Conservation (phyloP, 202 grass and related monocot species). For the Carex arenaria region DNA sequence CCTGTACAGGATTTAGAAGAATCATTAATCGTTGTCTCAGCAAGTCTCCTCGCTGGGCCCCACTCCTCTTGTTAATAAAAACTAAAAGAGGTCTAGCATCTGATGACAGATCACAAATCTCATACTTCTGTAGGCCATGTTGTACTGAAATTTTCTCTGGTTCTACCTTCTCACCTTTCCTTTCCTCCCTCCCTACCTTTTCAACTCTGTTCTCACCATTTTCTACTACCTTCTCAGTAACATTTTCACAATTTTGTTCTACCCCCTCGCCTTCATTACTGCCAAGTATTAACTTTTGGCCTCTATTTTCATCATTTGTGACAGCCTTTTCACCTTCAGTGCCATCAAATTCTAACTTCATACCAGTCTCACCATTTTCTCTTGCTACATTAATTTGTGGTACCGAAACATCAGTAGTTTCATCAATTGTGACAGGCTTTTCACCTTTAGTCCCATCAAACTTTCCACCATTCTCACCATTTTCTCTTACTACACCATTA, state of each 20-base stretch:
- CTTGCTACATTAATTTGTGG: constrained; percentile 41
- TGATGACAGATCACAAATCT: constrained; percentile 60
- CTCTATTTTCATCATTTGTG: constrained; percentile 15
- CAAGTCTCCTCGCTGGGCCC: constrained; percentile 68
- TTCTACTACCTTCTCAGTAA: constrained; percentile 34
- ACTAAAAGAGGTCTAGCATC: constrained; percentile 88
- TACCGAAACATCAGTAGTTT: constrained; percentile 21
- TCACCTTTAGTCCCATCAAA: constrained; percentile 27
- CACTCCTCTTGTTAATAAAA: constrained; percentile 96
- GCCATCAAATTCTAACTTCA: constrained; percentile 21
- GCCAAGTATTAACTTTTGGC: constrained; percentile 21
- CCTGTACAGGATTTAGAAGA: constrained; percentile 96
- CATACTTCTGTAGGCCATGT: constrained; percentile 53
- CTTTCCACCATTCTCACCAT: constrained; percentile 35
- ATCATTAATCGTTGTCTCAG: constrained; percentile 67
- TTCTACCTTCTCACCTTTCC: constrained; percentile 27
- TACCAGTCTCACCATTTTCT: constrained; percentile 33
- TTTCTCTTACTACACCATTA: constrained; percentile 45
- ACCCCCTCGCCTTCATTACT: constrained; percentile 29
- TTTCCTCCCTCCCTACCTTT: constrained; percentile 24
- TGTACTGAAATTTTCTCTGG: constrained; percentile 29
- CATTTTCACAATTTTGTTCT: constrained; percentile 35
- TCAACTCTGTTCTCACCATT: constrained; percentile 46
- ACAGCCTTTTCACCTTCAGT: constrained; percentile 15
- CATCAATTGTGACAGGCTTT: constrained; percentile 12